These are phyloP conservation scores for Solanum neorickii DNA, from an alignment of 257 asterid species.

Conservation along the genomic window DNA sequence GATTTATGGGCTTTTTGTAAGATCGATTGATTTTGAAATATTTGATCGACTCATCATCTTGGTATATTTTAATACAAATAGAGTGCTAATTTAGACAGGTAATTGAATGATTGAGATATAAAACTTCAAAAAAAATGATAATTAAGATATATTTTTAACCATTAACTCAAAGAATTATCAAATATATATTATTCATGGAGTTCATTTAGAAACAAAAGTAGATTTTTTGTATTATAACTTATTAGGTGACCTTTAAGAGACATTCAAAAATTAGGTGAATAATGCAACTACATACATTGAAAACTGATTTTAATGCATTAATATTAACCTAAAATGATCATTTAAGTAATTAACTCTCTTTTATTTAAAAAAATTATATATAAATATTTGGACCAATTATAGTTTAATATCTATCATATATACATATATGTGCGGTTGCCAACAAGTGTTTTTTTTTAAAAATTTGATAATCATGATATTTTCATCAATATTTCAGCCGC, in stretches of 20 bases:
- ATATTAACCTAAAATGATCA: neutral
- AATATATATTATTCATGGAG: neutral
- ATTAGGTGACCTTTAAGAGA: neutral
- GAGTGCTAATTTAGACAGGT: neutral
- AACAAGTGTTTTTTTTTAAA: neutral
- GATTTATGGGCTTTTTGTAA: neutral
- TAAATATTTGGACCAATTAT: neutral
- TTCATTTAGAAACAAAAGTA: neutral
- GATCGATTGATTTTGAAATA: neutral
- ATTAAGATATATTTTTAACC: neutral
- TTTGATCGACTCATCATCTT: neutral
- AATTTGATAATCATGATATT: neutral
- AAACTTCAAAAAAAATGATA: neutral
- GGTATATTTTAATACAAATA: neutral
- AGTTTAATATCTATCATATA: neutral
- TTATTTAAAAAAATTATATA: neutral
- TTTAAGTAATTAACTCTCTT: neutral
- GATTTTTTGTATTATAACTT: neutral
- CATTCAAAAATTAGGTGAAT: neutral
- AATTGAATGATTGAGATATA: neutral
- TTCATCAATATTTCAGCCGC: neutral
- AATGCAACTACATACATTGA: neutral
- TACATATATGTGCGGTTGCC: neutral
- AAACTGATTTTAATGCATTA: neutral
- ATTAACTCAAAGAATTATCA: neutral